Base-by-base conservation (phyloP, 2,329 filamentous ascomycete genomes). In the Stachybotrys chlorohalonatus region DNA sequence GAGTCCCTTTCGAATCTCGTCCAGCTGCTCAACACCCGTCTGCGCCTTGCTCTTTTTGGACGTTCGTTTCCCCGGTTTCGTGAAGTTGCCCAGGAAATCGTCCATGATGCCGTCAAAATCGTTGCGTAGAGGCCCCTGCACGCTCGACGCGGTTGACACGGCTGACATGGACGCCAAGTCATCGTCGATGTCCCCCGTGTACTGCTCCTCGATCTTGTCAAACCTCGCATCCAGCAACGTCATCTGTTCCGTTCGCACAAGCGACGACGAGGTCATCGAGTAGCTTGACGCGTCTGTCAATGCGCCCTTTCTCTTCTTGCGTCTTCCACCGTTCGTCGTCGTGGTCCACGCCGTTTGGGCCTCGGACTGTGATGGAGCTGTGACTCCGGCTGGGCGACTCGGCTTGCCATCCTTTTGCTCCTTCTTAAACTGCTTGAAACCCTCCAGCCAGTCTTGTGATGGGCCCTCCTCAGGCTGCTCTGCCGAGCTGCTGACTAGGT, bases 261-360 rank as follows among this genome's bases (percentile, higher is more conserved):
- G 77, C 0, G 90, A 87, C 0, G 91, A 95, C 1, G 89, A 95
- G 0, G 89, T 91, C 92, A 96, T 96, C 53, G 89, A 94, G 72
- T 94, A 95, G 56, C 82, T 85, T 1, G 91, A 94, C 1, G 89
- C 87, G 60, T 88, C 90, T 4, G 93, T 97, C 69, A 95, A 74
- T 2, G 94, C 93, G 49, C 92, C 93, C 77, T 96, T 97, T 66
- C 93, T 85, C 82, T 96, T 96, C 85, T 97, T 97, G 58, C 81
- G 82, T 53, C 89, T 84, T 11, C 90, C 90, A 42, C 89, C 90
- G 58, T 86, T 87, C 1, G 89, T 86, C 2, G 87, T 91, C 1
- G 87, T 85, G 1, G 87, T 91, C 74, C 87, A 81, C 61, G 86
- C 76, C 6, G 87, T 88, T 64, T 88, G 84, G 50, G 86, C 65